These are phyloP conservation scores for Beauveria bassiana DNA, from an alignment of 2,329 filamentous ascomycete species.

Conservation along the genomic window DNA sequence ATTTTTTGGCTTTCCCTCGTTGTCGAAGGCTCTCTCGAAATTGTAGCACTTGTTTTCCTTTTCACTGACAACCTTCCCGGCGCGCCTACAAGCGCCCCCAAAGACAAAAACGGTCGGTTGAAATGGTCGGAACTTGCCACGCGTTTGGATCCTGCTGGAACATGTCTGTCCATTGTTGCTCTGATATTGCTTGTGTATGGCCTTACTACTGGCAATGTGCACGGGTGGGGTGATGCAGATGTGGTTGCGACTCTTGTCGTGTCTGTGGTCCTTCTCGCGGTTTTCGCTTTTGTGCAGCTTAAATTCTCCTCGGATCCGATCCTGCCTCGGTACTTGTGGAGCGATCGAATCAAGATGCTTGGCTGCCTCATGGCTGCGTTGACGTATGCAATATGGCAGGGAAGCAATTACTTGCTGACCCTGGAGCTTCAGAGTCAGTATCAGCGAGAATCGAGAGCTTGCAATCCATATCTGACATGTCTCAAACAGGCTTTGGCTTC, in stretches of 20 bases:
- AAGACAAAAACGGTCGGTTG: not conserved
- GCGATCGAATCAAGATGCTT: constrained; percentile 8
- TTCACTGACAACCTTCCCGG: constrained; percentile 9
- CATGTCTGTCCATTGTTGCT: constrained; percentile 7
- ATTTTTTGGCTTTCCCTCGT: constrained; percentile 13
- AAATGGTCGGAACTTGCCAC: constrained; percentile 5
- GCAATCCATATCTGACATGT: not conserved
- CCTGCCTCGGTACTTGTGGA: constrained; percentile 9
- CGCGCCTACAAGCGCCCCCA: not conserved
- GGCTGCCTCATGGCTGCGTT: constrained; percentile 9
- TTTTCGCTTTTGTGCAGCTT: constrained; percentile 8
- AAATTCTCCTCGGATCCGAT: constrained; percentile 8
- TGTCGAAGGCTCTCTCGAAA: constrained; percentile 8
- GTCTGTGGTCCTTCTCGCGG: constrained; percentile 1
- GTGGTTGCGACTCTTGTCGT: constrained; percentile 10
- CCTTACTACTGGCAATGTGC: constrained; percentile 10
- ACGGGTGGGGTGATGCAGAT: constrained; percentile 7
- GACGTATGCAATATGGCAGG: constrained; percentile 13
- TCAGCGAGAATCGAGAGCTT: not conserved
- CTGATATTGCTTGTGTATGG: constrained; percentile 10
- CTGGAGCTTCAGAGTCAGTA: constrained; percentile 12
- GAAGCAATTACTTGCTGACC: constrained; percentile 12
- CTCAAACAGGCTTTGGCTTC: constrained; percentile 10
- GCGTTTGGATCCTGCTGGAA: constrained; percentile 6
- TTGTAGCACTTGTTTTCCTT: constrained; percentile 9